Evolutionary conservation across 805 yeast species (phyloP).

Genomic region (Hanseniaspora valbyensis): DNA sequence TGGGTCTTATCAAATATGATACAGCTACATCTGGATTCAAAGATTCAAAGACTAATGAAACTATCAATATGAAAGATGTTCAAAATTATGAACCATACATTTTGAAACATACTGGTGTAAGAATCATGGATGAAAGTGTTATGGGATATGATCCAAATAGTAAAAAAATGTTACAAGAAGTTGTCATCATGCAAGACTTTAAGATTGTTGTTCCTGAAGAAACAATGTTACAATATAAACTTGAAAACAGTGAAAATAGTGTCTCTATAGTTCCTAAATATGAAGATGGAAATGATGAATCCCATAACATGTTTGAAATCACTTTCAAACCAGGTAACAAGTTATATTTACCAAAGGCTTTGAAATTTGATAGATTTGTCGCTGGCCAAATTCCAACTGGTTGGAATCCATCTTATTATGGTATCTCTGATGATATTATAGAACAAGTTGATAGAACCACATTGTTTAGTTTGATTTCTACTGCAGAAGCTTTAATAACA

Average conservation of each 20-base stretch:
- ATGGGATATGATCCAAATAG: conserved; percentile 71
- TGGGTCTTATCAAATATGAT: conserved; percentile 71
- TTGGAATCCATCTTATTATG: conserved; percentile 74
- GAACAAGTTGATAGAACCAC: conserved; percentile 81
- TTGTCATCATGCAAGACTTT: conserved; percentile 72
- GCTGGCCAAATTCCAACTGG: conserved; percentile 71
- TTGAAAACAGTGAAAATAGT: conserved; percentile 67
- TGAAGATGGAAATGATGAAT: conserved; percentile 43
- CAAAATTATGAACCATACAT: conserved; percentile 54
- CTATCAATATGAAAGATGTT: conserved; percentile 62
- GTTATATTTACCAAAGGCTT: conserved; percentile 58
- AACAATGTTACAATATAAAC: conserved; percentile 69
- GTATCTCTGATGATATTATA: conserved; percentile 69
- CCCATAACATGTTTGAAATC: conserved; percentile 63
- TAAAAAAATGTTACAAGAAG: conserved; percentile 73
- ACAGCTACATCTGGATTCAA: conserved; percentile 51
- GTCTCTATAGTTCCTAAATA: conserved; percentile 45
- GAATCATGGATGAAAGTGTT: conserved; percentile 48
- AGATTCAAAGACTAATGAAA: conserved; percentile 63
- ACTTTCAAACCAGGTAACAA: conserved; percentile 70
- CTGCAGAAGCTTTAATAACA: conserved; percentile 70
- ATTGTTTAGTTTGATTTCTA: conserved; percentile 66
- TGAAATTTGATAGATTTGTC: conserved; percentile 24
- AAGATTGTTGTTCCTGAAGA: conserved; percentile 76
- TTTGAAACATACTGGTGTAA: conserved; percentile 71